Conservation (phyloP, 805 yeast genomes). For the Maudiozyma pseudohumilis region DNA sequence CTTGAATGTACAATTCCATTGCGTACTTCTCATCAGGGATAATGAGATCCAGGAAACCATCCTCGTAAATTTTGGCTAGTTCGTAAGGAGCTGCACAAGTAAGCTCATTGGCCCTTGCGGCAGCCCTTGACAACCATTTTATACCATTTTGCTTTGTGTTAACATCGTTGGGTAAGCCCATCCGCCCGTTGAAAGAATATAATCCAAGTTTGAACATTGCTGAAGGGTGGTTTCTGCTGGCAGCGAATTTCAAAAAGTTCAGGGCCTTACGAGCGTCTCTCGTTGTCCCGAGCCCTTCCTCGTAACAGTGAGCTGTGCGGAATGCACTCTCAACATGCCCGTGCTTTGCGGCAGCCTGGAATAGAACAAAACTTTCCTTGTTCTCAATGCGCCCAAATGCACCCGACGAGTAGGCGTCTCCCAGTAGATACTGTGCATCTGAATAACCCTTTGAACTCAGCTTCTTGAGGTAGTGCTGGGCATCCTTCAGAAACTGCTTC, state of each 20-base stretch:
- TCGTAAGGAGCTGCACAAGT: conserved; percentile 94
- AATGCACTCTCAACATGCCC: conserved; percentile 88
- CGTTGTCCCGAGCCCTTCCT: conserved; percentile 88
- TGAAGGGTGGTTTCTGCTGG: conserved; percentile 88
- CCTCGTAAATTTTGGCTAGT: conserved; percentile 70
- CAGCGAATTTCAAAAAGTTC: conserved; percentile 76
- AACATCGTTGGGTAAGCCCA: conserved; percentile 67
- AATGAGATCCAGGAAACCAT: conserved; percentile 79
- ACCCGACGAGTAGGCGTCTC: conserved; percentile 82
- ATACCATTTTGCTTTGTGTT: conserved; percentile 77
- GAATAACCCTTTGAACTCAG: conserved; percentile 71
- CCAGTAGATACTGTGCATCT: conserved; percentile 87
- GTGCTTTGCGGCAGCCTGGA: conserved; percentile 86
- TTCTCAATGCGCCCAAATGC: conserved; percentile 73
- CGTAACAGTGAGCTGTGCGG: conserved; percentile 83
- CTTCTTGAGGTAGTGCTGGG: conserved; percentile 55
- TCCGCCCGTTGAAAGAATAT: conserved; percentile 69
- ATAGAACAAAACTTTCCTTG: conserved; percentile 63
- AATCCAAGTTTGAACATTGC: conserved; percentile 91
- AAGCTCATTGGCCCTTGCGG: conserved; percentile 70
- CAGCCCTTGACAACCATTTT: conserved; percentile 85
- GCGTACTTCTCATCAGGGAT: conserved; percentile 80
- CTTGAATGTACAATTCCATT: conserved; percentile 72
- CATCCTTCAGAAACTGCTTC: conserved; percentile 63
- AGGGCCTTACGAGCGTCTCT: conserved; percentile 80